Evolutionary conservation across 2,329 filamentous ascomycete species (phyloP), one percentile per base, ranked within the genome.

Genomic region (Botrytis squamosa): DNA sequence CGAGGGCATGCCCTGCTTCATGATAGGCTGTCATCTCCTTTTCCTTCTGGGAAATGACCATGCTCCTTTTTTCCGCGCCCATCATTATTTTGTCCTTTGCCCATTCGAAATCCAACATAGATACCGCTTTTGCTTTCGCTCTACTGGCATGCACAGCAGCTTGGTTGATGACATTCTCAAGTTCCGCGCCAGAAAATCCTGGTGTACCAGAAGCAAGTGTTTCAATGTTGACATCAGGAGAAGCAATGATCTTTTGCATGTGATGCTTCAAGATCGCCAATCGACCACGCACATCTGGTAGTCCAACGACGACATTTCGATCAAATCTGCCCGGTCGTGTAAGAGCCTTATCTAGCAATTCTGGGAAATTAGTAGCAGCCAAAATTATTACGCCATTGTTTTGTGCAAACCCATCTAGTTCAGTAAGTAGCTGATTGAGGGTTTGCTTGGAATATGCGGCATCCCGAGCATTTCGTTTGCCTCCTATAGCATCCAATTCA

Each of bases 21-120:
- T 97, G 94, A 80, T 97, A 97, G 1, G 94, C 94, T n/a, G 95
- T 97, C 87, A 94, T 91, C 78, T 96, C 89, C 85, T 97, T 98
- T 84, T 99, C 96, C 84, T 97, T 94, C 76, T 95, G 90, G 62
- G 92, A 93, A 73, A 99, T 95, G 73, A 98, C 89, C 84, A 95
- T 94, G 78, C 92, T 97, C 82, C 91, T 93, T 81, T 92, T 90
- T 84, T 99, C 96, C 3, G 95, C 93, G 55, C 96, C 96, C 94
- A 99, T 97, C 82, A 97, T 92, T 71, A 99, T 93, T 84, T 96
- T 96, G 85, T 99, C 96, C 84, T 97, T 98, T 73, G 96, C 96
- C 95, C 95, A 99, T 78, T 98, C 95, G 76, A 98, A 91, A 80
- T 98, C 94, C 49, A 88, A 84, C 82, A 94, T 92, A 20, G 88